These are phyloP conservation scores for Citrus reticulata DNA, from an alignment of 345 rosid genomes.

Conservation along the genomic window DNA sequence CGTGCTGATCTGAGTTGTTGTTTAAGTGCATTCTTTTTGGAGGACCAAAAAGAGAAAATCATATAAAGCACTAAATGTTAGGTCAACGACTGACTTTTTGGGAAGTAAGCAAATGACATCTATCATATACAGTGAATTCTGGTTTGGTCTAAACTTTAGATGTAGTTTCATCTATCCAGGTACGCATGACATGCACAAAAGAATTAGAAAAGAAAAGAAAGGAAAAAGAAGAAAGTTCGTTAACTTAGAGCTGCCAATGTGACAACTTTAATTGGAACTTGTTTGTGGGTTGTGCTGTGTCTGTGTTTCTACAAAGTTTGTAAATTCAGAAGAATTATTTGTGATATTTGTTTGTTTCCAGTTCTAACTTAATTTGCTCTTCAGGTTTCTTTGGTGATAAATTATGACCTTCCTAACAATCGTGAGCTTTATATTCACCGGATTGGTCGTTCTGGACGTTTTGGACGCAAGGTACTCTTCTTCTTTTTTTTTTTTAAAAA, in stretches of 20 bases:
- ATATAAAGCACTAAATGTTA: background rate
- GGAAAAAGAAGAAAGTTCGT: background rate
- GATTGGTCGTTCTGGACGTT: slow-evolving; percentile 97
- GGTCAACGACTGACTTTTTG: background rate
- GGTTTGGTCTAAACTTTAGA: background rate
- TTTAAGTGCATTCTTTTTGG: background rate
- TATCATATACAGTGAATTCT: background rate
- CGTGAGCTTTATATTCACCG: slow-evolving; percentile 98
- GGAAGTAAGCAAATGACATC: background rate
- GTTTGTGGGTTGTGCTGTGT: background rate
- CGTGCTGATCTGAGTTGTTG: background rate
- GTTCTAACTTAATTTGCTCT: background rate
- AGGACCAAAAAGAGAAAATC: background rate
- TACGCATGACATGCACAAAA: background rate
- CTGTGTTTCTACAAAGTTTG: background rate
- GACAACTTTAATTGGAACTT: background rate
- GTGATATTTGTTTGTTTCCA: background rate
- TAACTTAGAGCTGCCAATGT: background rate
- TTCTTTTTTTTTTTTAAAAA: background rate
- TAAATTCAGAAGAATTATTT: background rate
- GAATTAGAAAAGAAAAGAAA: background rate
- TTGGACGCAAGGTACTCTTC: slow-evolving; percentile 84
- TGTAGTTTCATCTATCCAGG: no score
- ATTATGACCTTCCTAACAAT: slow-evolving; percentile 95
- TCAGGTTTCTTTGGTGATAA: slow-evolving; percentile 92